Base-by-base conservation (phyloP, 2,329 filamentous ascomycete genomes). In the Dactylellina parvicollis region DNA sequence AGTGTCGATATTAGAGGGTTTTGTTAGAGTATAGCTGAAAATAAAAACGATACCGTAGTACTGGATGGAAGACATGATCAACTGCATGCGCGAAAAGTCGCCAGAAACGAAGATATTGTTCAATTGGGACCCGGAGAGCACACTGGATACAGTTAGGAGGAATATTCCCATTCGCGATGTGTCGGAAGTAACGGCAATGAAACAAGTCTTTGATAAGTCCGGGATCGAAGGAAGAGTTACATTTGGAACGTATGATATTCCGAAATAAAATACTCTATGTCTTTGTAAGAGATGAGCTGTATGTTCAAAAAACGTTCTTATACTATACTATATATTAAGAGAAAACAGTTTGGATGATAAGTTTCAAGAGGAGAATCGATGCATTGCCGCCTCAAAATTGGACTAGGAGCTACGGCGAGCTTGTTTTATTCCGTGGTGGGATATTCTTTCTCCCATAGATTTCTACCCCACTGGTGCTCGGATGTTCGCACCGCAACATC, bases 51-150 rank as follows among this genome's bases (percentile, higher is more conserved):
- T n/a, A n/a, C n/a, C n/a, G 12, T 47, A 73, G 69, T 36, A 56
- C 40, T 73, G 69, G 69, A 16, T 73, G 18, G 69, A 73, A 32
- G 69, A 73, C 56, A 73, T 73, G 69, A 38, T 73, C 12, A 73
- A 73, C 24, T 73, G 69, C 22, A 50, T 73, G 4, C 61, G 60
- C 10, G 55, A 60, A 36, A 66, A 73, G 40, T 47, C 69, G 10
- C 60, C 60, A 7, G 38, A 73, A n/a, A 73, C 69, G 2, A 73
- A 73, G 34, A 73, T 73, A 12, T 4, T 73, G 22, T 73, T 73
- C 54, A 73, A 73, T 30, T 73, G 69, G 69, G 54, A 73, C 40
- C 69, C 69, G 2, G 69, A 73, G 24, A 73, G 69, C 28, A 73
- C 69, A 9, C 54, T 73, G 2, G 60, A 73, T 56, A 66, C 69